Evolutionary conservation across 441 rosid species (phyloP).

Genomic region (Populus hybrid): DNA sequence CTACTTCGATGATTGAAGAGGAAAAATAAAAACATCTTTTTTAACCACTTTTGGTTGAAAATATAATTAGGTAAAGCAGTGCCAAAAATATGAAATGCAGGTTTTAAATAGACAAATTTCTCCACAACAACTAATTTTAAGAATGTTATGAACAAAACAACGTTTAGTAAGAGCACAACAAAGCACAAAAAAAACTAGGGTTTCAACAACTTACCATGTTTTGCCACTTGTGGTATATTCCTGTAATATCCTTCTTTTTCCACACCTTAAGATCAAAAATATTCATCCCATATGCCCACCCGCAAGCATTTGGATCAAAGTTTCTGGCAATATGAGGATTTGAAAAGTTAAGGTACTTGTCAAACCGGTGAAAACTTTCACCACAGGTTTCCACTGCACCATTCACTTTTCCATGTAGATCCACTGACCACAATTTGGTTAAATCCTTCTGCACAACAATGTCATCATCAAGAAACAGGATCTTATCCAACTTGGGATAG

Average conservation of each 20-base stretch:
- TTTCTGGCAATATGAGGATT: constrained; percentile 86
- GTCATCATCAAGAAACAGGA: constrained; percentile 91
- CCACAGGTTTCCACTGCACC: constrained; percentile 99
- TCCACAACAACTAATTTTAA: neutral
- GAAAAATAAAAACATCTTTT: neutral
- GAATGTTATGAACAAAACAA: neutral
- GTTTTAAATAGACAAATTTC: neutral
- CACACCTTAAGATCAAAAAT: constrained; percentile 86
- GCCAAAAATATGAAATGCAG: neutral
- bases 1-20: neutral
- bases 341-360: constrained; percentile 87
- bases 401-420: constrained; percentile 83
- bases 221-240: constrained; percentile 98
- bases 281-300: constrained; percentile 99
- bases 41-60: neutral
- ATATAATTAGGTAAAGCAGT: neutral
- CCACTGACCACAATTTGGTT: constrained; percentile 74
- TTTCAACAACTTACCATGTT: constrained; percentile 61
- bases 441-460: constrained; percentile 34
- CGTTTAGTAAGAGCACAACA: neutral
- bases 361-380: constrained; percentile 92
- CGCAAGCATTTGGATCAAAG: constrained; percentile 96
- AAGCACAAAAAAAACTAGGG: neutral
- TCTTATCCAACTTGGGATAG: constrained; percentile 86
- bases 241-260: constrained; percentile 95